Evolutionary conservation across 2,329 filamentous ascomycete genomes (phyloP).

Genomic region (Tolypocladium ovalisporum): DNA sequence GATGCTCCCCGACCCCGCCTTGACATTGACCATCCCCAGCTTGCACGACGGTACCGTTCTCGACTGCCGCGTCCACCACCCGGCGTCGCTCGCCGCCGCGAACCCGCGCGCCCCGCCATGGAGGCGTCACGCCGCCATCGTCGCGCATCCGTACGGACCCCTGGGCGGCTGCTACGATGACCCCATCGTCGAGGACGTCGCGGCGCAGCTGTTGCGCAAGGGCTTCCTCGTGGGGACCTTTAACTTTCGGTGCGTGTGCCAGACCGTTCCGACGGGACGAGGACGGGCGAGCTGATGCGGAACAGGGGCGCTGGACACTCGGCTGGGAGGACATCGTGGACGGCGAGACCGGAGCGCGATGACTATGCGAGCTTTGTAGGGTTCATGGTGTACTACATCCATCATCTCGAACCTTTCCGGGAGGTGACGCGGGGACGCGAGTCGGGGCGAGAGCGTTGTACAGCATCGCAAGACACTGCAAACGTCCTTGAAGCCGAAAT

Average conservation of each 20-base stretch:
- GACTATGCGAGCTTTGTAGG: slow-evolving; percentile 80
- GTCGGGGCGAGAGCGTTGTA: neutral
- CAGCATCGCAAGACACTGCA: neutral
- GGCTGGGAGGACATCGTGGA: slow-evolving; percentile 77
- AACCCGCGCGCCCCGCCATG: slow-evolving; percentile 25
- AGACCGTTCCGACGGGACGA: neutral
- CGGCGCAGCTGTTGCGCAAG: slow-evolving; percentile 50
- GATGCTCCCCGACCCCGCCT: slow-evolving; percentile 45
- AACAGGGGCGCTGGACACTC: slow-evolving; percentile 65
- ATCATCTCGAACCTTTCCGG: slow-evolving; percentile 38
- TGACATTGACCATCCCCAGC: slow-evolving; percentile 72
- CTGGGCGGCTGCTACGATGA: slow-evolving; percentile 83
- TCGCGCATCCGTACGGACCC: slow-evolving; percentile 87
- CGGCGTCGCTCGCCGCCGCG: slow-evolving; percentile 30
- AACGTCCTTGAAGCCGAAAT: neutral
- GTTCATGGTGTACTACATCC: slow-evolving; percentile 66
- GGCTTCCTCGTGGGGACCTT: slow-evolving; percentile 78
- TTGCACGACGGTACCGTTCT: slow-evolving; percentile 67
- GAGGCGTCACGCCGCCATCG: slow-evolving; percentile 44
- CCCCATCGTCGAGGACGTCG: slow-evolving; percentile 58
- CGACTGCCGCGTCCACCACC: slow-evolving; percentile 76
- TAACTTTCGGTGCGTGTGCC: slow-evolving; percentile 64
- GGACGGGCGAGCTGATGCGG: slow-evolving; percentile 4
- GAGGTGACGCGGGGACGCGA: slow-evolving; percentile 1
- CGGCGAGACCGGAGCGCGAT: slow-evolving; percentile 63